Conservation (phyloP, 352 stramenopile species). For the Phytophthora nicotianae region DNA sequence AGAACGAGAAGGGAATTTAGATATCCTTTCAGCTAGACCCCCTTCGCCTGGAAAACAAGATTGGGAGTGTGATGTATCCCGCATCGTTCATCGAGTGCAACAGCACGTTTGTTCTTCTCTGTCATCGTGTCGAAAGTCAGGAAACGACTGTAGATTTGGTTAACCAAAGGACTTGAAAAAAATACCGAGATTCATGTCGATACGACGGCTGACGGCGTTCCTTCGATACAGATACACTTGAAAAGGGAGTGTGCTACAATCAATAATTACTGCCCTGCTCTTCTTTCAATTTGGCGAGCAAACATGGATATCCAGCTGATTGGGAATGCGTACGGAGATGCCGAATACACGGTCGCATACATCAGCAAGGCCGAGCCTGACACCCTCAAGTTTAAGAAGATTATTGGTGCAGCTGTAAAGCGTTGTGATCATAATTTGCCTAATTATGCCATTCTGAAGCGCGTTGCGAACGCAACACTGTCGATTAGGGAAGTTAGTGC, state of each 20-base stretch:
- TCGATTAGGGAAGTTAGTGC: slow-evolving; percentile 1
- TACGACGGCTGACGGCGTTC: background rate
- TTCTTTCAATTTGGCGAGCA: slow-evolving; percentile 11
- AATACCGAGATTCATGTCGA: background rate
- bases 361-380: slow-evolving; percentile 31
- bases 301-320: slow-evolving; percentile 40
- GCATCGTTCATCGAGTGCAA: slow-evolving; percentile 19
- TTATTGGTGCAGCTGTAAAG: slow-evolving; percentile 17
- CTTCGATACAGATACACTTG: background rate
- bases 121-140: slow-evolving; percentile 12
- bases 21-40: background rate
- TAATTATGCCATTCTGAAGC: background rate
- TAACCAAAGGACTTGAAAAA: slow-evolving; percentile 18
- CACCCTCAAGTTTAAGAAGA: slow-evolving; percentile 1
- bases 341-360: slow-evolving; percentile 34
- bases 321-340: slow-evolving; percentile 32
- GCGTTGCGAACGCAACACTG: background rate
- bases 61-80: slow-evolving; percentile 16
- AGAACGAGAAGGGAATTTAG: background rate
- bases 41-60: background rate
- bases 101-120: slow-evolving; percentile 12
- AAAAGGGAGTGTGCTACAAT: slow-evolving; percentile 1
- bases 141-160: slow-evolving; percentile 3
- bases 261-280: slow-evolving; percentile 10
- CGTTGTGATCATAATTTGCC: slow-evolving; percentile 2